Base-by-base conservation (phyloP, 176 grass and related monocot species). In the Poa annua region DNA sequence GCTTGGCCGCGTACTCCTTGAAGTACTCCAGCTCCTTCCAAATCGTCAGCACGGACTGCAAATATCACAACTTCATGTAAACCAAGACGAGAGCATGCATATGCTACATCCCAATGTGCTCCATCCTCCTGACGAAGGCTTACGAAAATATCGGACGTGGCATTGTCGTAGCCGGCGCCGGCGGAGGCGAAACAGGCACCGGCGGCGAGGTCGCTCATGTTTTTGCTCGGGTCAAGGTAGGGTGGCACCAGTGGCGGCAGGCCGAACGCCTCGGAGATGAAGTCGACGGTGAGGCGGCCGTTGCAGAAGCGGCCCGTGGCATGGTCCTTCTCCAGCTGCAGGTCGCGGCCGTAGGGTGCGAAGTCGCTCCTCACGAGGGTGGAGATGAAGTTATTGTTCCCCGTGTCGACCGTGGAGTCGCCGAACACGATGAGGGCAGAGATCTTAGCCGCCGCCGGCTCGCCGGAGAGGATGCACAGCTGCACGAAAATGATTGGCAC, bases 121-220 rank as follows among this genome's bases (percentile, higher is more conserved):
- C 48, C 8, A 15, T 21, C 59, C 22, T 14, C 6, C 2, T 36
- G 39, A 14, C 52, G 20, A 48, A 36, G 22, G 65, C 86, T 89
- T 89, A 97, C 95, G 32, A 97, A 74, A 4, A 92, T n/a, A 39
- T 89, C 74, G 0, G 95, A 92, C 8, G 92, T 97, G 51, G 90
- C 84, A 63, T 90, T 91, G 80, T 97, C 95, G 74, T 92, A 91
- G 11, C 95, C 92, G 60, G 92, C 90, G 32, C 86, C 92, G 0
- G 92, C 90, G 20, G 95, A 97, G 17, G 95, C 95, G 54, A 97
- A 97, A 86, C 86, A 97, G 15, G 80, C 95, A 69, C 92, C 86
- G 29, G 41, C 11, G 24, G 71, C 86, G 24, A 97, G 82, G 87
- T 80, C 64, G 55, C 81, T 78, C 6, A 97, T 92, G 78, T 33